Conservation (phyloP, 176 grass and related monocot species). For the Zea luxurians region DNA sequence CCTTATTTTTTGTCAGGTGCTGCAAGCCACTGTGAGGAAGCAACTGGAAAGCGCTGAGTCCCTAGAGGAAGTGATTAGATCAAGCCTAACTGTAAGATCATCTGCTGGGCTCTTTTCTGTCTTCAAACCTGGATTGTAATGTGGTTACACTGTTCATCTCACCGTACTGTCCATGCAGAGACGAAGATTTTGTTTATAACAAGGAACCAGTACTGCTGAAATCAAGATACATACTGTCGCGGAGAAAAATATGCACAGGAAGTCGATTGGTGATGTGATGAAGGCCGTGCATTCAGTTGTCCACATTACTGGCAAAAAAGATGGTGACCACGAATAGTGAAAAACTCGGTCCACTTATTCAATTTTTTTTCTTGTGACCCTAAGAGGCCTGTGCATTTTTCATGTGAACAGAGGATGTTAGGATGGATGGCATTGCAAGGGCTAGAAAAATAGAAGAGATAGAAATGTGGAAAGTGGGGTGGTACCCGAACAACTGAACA, state of each 20-base stretch:
- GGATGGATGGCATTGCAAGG: constrained; percentile 16
- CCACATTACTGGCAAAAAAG: constrained; percentile 9
- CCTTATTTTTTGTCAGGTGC: constrained; percentile 51
- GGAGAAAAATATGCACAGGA: background rate
- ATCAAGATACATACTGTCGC: background rate
- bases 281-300: background rate
- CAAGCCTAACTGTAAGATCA: constrained; percentile 56
- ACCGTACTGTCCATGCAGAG: constrained; percentile 43
- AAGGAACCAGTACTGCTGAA: background rate
- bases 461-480: constrained; percentile 14
- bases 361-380: background rate
- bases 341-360: background rate
- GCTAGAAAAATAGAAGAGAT: background rate
- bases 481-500: constrained; percentile 9
- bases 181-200: constrained; percentile 61
- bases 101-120: constrained; percentile 11
- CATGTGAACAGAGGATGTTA: background rate
- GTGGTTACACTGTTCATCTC: background rate
- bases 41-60: constrained; percentile 82
- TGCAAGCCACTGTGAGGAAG: constrained; percentile 71
- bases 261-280: background rate
- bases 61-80: constrained; percentile 63
- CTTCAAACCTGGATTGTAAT: background rate
- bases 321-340: background rate
- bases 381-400: background rate